Base-by-base conservation (phyloP, 352 stramenopile species). In the Pythium aquatile region DNA sequence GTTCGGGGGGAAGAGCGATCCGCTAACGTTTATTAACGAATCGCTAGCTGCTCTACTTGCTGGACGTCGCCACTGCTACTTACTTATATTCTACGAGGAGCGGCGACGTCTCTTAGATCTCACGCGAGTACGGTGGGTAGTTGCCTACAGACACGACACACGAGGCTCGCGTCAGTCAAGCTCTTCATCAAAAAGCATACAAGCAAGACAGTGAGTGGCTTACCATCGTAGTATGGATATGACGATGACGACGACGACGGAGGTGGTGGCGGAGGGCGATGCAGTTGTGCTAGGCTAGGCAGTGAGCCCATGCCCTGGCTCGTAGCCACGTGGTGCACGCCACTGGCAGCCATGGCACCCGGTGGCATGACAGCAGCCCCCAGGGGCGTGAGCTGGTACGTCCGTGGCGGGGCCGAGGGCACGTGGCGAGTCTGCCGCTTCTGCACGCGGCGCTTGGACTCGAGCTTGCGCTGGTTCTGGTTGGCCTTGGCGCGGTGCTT, bases 391-490 rank as follows among this genome's bases (percentile, higher is more conserved):
- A 69, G 63, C 39, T 60, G 63, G 56, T 65, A 69, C n/a, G 63
- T 30, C 20, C 49, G 63, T 9, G 63, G 55, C 16, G 48, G 48
- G 10, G 49, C 28, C 33, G 46, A 5, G 3, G 29, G 40, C 4
- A 28, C 37, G 9, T 63, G 49, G 11, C 61, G 63, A 1, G 58
- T 58, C 39, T 69, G 53, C 14, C 69, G 73, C 66, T 91, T 91
- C 62, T 87, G 73, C 29, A 73, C 73, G 32, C 82, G 82, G n/a
- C 83, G 79, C 66, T 94, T 94, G 57, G 78, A 86, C 68, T 94
- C 85, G 53, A 91, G 81, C 58, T 90, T 90, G 65, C 83, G 81
- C 59, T 94, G 83, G 69, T 89, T 91, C 71, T 91, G 79, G 63
- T 92, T 94, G 52, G 85, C 85, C 58, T 72, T 84, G 62, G 68